Percentiles rank a stretch among this genome's conserved stretches.
Conservation (phyloP, 495 filamentous ascomycete genomes). For the Oidiodendron maius region DNA sequence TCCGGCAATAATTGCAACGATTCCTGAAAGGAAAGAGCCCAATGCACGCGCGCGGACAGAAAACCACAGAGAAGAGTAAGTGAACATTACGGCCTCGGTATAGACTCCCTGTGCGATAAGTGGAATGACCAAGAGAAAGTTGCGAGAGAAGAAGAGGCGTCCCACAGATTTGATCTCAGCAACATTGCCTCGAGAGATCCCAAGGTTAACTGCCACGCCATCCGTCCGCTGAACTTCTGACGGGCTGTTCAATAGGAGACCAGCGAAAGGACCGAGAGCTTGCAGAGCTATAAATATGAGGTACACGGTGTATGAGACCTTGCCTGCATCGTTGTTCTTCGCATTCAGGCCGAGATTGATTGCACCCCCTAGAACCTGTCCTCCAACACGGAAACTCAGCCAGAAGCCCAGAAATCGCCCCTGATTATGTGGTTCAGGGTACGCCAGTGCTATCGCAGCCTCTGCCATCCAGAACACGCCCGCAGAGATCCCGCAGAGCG, state of each 20-base stretch:
- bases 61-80: conserved; percentile 54
- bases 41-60: conserved; percentile 55
- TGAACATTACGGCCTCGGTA: conserved; percentile 57
- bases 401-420: conserved; percentile 56
- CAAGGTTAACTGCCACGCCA: conserved; percentile 44
- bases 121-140: conserved; percentile 51
- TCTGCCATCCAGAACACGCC: conserved; percentile 66
- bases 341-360: conserved; percentile 58
- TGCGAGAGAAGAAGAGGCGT: conserved; percentile 42
- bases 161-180: conserved; percentile 46
- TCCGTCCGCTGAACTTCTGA: conserved; percentile 49
- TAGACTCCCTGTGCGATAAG: conserved; percentile 58
- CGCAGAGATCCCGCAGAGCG: conserved; percentile 57
- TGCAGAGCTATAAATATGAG: conserved; percentile 58
- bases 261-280: conserved; percentile 48
- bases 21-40: conserved; percentile 54
- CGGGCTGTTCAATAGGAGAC: conserved; percentile 46
- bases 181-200: conserved; percentile 38
- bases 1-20: conserved; percentile 50
- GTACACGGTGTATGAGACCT: conserved; percentile 56
- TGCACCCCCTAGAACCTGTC: conserved; percentile 58
- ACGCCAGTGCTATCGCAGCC: conserved; percentile 57
- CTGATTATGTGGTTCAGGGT: conserved; percentile 58
- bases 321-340: conserved; percentile 43
- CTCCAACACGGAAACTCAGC: conserved; percentile 54